Evolutionary conservation across 495 filamentous ascomycete genomes (phyloP).

Genomic region (Neurospora pannonica): DNA sequence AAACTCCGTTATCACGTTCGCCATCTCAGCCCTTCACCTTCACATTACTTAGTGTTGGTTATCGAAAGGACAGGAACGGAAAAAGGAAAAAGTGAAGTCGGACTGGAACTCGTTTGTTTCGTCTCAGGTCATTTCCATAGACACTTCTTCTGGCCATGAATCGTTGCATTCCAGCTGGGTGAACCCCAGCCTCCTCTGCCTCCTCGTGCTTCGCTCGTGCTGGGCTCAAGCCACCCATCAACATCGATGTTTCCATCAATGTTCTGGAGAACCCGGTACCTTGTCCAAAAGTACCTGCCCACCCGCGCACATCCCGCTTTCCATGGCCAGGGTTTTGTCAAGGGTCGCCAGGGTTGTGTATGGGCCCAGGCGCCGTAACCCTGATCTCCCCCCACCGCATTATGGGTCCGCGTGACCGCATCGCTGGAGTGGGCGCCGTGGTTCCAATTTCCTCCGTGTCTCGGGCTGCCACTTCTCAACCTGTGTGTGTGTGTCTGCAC

Average conservation of each 20-base stretch:
- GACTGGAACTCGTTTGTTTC: not conserved
- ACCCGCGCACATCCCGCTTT: not conserved
- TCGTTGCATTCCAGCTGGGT: not conserved
- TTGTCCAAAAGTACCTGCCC: not conserved
- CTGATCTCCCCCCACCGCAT: not conserved
- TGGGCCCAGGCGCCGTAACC: not conserved
- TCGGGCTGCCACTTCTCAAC: conserved; percentile 1
- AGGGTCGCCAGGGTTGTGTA: not conserved
- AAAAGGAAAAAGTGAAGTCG: not conserved
- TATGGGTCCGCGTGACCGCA: conserved; percentile 16
- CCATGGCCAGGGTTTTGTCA: not conserved
- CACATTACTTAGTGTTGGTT: not conserved
- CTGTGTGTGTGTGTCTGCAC: not conserved
- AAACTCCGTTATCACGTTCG: not conserved
- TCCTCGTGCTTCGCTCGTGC: not conserved
- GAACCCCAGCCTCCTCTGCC: not conserved
- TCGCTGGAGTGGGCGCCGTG: not conserved
- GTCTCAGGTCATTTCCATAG: not conserved
- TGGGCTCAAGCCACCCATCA: not conserved
- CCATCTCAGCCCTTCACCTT: not conserved
- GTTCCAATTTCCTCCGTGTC: conserved; percentile 7
- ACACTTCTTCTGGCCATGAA: not conserved
- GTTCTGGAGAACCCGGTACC: not conserved
- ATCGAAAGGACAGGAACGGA: not conserved
- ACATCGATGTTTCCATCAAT: not conserved